Base-by-base conservation (phyloP, 2,329 filamentous ascomycete genomes). In the Neoascochyta sp. region DNA sequence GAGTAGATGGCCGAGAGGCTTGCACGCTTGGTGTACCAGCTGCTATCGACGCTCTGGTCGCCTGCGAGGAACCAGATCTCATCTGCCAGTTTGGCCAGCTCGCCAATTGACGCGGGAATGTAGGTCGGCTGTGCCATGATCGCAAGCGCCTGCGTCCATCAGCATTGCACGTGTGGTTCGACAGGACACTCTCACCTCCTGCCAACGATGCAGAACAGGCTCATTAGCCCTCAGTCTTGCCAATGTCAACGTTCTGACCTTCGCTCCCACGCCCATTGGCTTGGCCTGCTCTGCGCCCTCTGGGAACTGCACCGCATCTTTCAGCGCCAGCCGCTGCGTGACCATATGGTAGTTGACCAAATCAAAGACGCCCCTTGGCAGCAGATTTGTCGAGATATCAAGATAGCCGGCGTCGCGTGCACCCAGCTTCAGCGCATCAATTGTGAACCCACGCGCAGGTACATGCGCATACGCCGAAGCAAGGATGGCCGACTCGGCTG, bases 51-150 rank as follows among this genome's bases (percentile, higher is more conserved):
- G 13, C 81, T 76, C 13, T 68, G 71, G 62, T 96, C 92, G 28
- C 87, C 86, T 0, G 90, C 78, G 4, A 95, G 76, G 54, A 84
- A 88, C 74, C 84, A 86, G 29, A 98, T 93, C 62, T 98, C 92
- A 60, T 95, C 90, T n/a, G 83, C 76, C 4, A 98, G 77, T 27
- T 76, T 71, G 22, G 83, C 80, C 4, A 98, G 76, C 66, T 96
- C 92, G 24, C 74, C 74, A 3, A 95, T 60, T 0, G 88, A 89
- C 7, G 78, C 67, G 0, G 86, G 78, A 18, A 93, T 74, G 60
- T 90, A 83, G 38, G 74, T 77, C 0, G 87, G 85, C 35, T 93
- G 81, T 4, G 88, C 87, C 85, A 95, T 95, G 40, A 94, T 71
- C 4, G 86, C 88, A 3, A 96, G 73, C 24, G 90, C 92, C 83